Base-by-base conservation (phyloP, 2,329 filamentous ascomycete genomes). In the Zalaria sp. region DNA sequence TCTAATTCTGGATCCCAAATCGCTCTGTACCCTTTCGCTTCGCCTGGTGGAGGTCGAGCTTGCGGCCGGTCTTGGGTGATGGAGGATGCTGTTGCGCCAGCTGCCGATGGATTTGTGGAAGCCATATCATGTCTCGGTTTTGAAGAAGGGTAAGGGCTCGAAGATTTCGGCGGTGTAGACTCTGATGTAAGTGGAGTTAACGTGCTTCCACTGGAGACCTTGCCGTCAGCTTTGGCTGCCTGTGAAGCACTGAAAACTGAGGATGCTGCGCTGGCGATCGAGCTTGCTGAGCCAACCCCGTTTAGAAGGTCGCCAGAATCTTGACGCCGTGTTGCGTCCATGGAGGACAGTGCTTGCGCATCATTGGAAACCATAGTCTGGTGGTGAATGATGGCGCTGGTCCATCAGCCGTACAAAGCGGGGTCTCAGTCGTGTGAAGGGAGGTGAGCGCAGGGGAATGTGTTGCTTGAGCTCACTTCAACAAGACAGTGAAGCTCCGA, bases 231-330 rank as follows among this genome's bases (percentile, higher is more conserved):
- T 57, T 75, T 75, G 53, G 67, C 58, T 52, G 66, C 59, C 43
- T 67, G 63, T 44, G 67, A 58, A 51, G 66, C 64, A 52, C 77
- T 83, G 63, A 83, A 83, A 49, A 81, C 69, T 42, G 84, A 85
- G 36, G 81, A 85, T 39, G 72, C 72, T 41, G 78, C 75, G 64
- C 79, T 86, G 43, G 73, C 70, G 55, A 79, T 71, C 43, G 82
- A 86, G 62, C 78, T 84, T 43, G 79, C 75, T 39, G 83, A 87
- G 53, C 76, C 80, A 51, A 79, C 72, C 47, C 76, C 79, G 59
- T 80, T 81, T 55, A 81, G 71, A 41, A 79, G 72, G 54, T 87
- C 81, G 59, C 75, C 76, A 37, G 57, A 49, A 51, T 73, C 66
- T 29, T 40, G 29, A 32, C n/a, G 18, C 18, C 18, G 18, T 18